phyloP scores from a whole-genome alignment of 1,284 basidiomycete genomes.

The Pterula multifida region DNA sequence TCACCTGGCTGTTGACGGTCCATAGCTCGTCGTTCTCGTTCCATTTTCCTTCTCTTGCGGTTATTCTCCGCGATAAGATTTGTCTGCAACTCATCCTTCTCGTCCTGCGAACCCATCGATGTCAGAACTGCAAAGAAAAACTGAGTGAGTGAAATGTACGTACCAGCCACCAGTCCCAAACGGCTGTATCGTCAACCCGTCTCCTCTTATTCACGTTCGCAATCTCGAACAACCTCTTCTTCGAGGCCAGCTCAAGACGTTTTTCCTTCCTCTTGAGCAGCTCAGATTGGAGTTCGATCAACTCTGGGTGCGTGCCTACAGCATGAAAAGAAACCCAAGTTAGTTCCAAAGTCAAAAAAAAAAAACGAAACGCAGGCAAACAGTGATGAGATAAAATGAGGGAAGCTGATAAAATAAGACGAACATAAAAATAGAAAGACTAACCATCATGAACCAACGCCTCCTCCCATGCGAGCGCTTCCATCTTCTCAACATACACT shows the following conservation, averaged over 20 bases:
- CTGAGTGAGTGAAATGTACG: conserved; percentile 11
- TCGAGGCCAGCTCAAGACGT: conserved; percentile 58
- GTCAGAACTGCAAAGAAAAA: background rate
- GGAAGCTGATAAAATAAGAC: background rate
- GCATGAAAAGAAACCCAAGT: background rate
- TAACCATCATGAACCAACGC: conserved; percentile 50
- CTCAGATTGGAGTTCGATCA: conserved; percentile 67
- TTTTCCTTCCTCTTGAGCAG: conserved; percentile 63
- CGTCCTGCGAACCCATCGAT: conserved; percentile 26
- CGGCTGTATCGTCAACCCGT: conserved; percentile 46
- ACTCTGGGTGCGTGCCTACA: conserved; percentile 70
- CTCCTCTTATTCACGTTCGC: conserved; percentile 43
- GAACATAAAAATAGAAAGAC: conserved; percentile 13
- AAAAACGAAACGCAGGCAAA: conserved; percentile 73
- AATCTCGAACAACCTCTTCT: conserved; percentile 54
- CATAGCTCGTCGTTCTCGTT: conserved; percentile 64
- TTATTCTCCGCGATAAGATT: conserved; percentile 78
- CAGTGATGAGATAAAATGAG: background rate
- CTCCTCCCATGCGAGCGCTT: conserved; percentile 67
- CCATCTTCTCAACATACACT: conserved; percentile 77
- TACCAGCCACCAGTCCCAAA: conserved; percentile 75
- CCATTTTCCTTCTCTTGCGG: conserved; percentile 66
- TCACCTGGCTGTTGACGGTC: conserved; percentile 66
- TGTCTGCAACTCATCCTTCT: conserved; percentile 64
- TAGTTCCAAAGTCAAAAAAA: background rate